A percentile compares a stretch with the other conserved stretches of the same genome.
These are phyloP conservation scores for Aspergillus caelatus DNA, from an alignment of 2,329 filamentous ascomycete genomes.

Conservation along the genomic window DNA sequence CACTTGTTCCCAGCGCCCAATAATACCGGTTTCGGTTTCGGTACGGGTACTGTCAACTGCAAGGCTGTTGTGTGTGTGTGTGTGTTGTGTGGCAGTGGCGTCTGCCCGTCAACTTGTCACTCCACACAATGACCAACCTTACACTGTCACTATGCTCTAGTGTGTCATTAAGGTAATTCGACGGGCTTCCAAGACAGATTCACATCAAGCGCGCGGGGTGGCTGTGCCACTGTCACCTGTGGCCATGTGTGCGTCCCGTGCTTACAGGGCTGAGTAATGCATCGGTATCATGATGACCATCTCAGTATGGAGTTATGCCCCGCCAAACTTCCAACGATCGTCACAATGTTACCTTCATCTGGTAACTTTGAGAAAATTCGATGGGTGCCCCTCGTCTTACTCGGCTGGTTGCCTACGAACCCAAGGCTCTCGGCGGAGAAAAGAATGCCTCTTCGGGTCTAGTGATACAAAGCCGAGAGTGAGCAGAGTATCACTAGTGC, in stretches of 20 bases:
- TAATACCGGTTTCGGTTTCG: constrained; percentile 1
- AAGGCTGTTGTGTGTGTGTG: not conserved
- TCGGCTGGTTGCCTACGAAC: not conserved
- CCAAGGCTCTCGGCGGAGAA: not conserved
- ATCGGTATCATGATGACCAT: not conserved
- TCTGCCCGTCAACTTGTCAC: not conserved
- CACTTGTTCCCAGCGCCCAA: constrained; percentile 4
- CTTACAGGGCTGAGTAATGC: constrained; percentile 15
- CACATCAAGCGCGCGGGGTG: constrained; percentile 3
- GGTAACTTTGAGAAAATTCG: constrained; percentile 8
- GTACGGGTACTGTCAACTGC: constrained; percentile 11
- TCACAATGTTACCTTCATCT: not conserved
- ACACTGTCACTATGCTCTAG: not conserved
- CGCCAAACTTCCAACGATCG: not conserved
- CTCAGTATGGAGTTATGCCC: not conserved
- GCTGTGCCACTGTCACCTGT: constrained; percentile 3
- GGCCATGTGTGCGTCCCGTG: constrained; percentile 4
- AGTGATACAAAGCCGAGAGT: not conserved
- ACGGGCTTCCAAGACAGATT: not conserved
- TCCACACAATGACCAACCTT: not conserved
- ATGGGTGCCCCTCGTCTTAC: not conserved
- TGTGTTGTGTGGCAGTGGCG: not conserved
- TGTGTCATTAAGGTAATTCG: not conserved
- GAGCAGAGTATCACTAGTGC: not conserved
- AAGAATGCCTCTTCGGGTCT: not conserved